A percentile compares a stretch with the other conserved stretches of the same genome.
phyloP scores from a whole-genome alignment of 306 rosid species.

The Arachis stenosperma region DNA sequence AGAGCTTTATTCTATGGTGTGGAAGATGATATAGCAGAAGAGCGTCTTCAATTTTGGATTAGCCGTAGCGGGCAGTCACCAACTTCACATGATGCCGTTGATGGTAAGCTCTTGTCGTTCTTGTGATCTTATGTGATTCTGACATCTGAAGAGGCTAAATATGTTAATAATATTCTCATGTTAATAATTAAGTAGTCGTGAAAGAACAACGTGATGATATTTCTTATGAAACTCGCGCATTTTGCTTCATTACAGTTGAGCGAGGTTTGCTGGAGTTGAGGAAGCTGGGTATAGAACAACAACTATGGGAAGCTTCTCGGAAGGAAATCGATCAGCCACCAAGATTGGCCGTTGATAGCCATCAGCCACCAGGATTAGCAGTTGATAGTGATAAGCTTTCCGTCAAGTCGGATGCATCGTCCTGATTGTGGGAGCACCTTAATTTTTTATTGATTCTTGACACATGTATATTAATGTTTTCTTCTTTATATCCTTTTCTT shows the following conservation, averaged over 20 bases:
- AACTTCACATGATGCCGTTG: slow-evolving; percentile 81
- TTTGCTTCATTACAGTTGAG: slow-evolving; percentile 60
- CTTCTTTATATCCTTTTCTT: neutral
- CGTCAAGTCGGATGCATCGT: slow-evolving; percentile 47
- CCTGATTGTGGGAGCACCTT: slow-evolving; percentile 39
- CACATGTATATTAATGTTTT: neutral
- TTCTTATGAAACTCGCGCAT: slow-evolving; percentile 3
- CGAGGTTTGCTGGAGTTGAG: slow-evolving; percentile 74
- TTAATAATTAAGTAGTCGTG: slow-evolving; percentile 7
- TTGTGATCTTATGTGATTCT: neutral
- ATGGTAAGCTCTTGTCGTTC: slow-evolving; percentile 49
- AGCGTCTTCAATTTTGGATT: slow-evolving; percentile 75
- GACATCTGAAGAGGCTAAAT: neutral
- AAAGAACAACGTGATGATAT: slow-evolving; percentile 10
- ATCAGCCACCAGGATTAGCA: slow-evolving; percentile 46
- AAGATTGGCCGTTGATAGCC: slow-evolving; percentile 40
- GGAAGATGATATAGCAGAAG: slow-evolving; percentile 77
- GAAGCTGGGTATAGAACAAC: slow-evolving; percentile 84
- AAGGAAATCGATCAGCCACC: slow-evolving; percentile 65
- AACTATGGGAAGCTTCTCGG: slow-evolving; percentile 90
- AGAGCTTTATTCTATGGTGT: slow-evolving; percentile 73
- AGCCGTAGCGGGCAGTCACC: slow-evolving; percentile 62
- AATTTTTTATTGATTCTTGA: slow-evolving; percentile 35
- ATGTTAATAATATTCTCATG: neutral
- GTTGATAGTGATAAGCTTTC: slow-evolving; percentile 48